Base-by-base conservation (phyloP, 202 grass and related monocot genomes). In the Brachypodium distachyon region DNA sequence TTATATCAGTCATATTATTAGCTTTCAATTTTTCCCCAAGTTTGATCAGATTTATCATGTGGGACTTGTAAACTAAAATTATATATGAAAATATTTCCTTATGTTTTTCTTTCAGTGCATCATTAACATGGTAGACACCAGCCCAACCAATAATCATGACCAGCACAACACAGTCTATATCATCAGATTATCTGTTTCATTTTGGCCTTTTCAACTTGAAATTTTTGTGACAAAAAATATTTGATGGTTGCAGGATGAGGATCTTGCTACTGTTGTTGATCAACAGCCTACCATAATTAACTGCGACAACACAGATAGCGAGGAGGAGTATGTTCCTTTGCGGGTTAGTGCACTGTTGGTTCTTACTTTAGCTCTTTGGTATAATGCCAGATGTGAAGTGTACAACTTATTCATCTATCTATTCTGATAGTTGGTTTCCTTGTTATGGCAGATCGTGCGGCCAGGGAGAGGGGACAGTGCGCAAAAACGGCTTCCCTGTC, bases 221-320 rank as follows among this genome's bases (percentile, higher is more conserved):
- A n/a, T 74, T 68, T 50, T 31, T 44, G 29, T 27, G 26, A 61
- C 2, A 21, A 31, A 46, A 17, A 41, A 61, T 42, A 12, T 61
- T 70, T 69, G 39, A 46, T 38, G 56, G 5, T 61, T 48, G 72
- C 64, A 71, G 85, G 34, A 61, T 68, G 19, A 79, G 16, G 57
- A 79, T 7, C 34, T 73, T 7, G 14, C 26, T 51, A 16, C 21
- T 59, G 42, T 13, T 44, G 51, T 51, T 61, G 60, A 53, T 66
- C 49, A 82, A 46, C 57, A 67, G 49, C 66, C 66, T 42, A 2
- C n/a, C 9, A 48, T 2, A 23, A 72, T 73, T 73, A 61, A 79
- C 18, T 28, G 12, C 19, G 33, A 56, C 37, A 50, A 74, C 68
- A 38, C 34, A 39, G 56, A 46, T 12, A 41, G 52, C 4, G 70